These are phyloP conservation scores for Ceratorhiza oryzae-sativae DNA, from an alignment of 1,284 basidiomycete species.

Conservation along the genomic window DNA sequence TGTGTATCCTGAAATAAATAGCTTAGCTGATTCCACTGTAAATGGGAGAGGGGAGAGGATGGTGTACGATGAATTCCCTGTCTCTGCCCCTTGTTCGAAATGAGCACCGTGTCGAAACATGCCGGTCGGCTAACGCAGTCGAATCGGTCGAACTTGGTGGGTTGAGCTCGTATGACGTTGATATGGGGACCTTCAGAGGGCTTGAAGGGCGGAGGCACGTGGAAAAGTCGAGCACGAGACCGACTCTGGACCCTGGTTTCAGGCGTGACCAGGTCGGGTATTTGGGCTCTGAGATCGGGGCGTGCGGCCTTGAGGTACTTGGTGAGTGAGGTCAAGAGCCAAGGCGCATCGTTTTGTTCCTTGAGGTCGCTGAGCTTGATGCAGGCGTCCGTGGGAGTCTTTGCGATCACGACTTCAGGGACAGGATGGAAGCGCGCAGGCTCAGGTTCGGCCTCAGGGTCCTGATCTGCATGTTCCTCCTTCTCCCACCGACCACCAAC, in stretches of 20 bases:
- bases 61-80: background rate
- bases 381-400: background rate
- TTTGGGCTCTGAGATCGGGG: background rate
- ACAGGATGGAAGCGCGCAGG: background rate
- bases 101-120: background rate
- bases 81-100: background rate
- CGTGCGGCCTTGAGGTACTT: background rate
- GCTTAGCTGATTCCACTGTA: background rate
- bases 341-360: background rate
- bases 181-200: background rate
- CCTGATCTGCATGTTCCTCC: background rate
- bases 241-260: background rate
- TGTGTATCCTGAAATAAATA: conserved; percentile 1
- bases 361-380: background rate
- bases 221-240: conserved; percentile 1
- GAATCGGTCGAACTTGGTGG: background rate
- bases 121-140: conserved; percentile 3
- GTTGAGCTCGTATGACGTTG: conserved; percentile 6
- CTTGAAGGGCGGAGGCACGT: conserved; percentile 15
- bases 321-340: background rate
- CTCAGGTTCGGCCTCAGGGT: background rate
- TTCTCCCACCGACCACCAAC: conserved; percentile 2
- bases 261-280: background rate
- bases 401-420: background rate
- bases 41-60: background rate